Evolutionary conservation across 2,329 filamentous ascomycete species (phyloP).

Genomic region (Exophiala lecanii-corni): DNA sequence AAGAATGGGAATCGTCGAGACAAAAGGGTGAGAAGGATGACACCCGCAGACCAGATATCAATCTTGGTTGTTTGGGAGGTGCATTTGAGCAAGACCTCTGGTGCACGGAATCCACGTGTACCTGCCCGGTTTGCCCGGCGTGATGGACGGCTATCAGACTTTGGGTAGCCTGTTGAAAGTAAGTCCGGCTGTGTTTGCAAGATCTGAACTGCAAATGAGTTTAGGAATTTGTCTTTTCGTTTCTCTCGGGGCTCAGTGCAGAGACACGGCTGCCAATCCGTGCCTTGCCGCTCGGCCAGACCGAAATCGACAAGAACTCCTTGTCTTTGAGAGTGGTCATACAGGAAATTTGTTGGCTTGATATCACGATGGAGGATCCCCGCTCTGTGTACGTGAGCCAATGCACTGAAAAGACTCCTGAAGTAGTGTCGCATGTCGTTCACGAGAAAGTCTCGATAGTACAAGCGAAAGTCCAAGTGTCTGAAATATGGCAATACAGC

Average conservation of each 20-base stretch:
- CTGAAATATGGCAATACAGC: constrained; percentile 93
- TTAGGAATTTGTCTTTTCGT: constrained; percentile 48
- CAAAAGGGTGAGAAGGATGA: constrained; percentile 93
- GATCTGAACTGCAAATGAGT: constrained; percentile 32
- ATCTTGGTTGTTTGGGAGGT: constrained; percentile 91
- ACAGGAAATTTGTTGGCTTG: constrained; percentile 67
- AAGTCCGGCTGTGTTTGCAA: constrained; percentile 29
- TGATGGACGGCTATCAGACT: constrained; percentile 81
- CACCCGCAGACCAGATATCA: constrained; percentile 93
- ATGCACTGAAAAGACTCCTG: constrained; percentile 76
- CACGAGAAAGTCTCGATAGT: constrained; percentile 86
- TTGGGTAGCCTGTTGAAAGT: constrained; percentile 68
- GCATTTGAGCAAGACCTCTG: constrained; percentile 95
- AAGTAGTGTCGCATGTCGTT: constrained; percentile 87
- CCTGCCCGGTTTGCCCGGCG: constrained; percentile 90
- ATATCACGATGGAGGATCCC: constrained; percentile 91
- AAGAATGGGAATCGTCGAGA: constrained; percentile 95
- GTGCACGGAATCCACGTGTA: constrained; percentile 90
- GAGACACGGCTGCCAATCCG: constrained; percentile 73
- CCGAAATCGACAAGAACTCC: constrained; percentile 98
- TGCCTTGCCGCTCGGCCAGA: constrained; percentile 72
- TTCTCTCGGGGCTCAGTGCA: constrained; percentile 64
- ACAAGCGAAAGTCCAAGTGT: constrained; percentile 84
- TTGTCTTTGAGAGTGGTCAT: constrained; percentile 51
- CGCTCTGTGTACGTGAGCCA: constrained; percentile 75